phyloP scores from a whole-genome alignment of 2,329 filamentous ascomycete species.

The Cercospora janseana region DNA sequence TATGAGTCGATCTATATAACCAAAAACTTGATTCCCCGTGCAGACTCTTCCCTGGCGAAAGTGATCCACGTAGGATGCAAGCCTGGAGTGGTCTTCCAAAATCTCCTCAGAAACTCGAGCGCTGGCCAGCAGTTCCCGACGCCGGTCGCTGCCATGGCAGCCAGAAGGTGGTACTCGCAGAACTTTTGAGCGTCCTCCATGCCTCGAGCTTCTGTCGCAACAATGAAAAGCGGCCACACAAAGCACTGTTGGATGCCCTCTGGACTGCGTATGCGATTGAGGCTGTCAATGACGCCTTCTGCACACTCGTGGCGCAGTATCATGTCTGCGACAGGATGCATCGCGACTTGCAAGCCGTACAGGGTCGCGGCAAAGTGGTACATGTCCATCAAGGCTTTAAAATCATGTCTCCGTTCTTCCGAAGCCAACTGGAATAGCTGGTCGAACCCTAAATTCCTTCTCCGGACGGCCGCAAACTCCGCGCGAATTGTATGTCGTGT shows the following conservation, averaged over 20 bases:
- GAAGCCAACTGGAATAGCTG: constrained; percentile 13
- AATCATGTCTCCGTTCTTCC: constrained; percentile 6
- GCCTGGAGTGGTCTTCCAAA: constrained; percentile 9
- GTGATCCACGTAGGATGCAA: constrained; percentile 3
- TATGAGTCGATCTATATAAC: background rate
- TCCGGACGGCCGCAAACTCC: constrained; percentile 4
- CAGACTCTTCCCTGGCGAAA: constrained; percentile 3
- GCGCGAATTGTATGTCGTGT: background rate
- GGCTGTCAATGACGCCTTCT: constrained; percentile 5
- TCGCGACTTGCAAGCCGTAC: constrained; percentile 11
- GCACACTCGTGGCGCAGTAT: constrained; percentile 5
- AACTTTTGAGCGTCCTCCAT: constrained; percentile 5
- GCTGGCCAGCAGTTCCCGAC: constrained; percentile 3
- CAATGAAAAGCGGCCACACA: constrained; percentile 15
- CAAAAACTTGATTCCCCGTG: constrained; percentile 5
- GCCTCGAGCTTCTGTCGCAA: constrained; percentile 6
- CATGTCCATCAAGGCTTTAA: constrained; percentile 10
- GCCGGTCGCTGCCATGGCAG: constrained; percentile 6
- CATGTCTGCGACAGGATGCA: background rate
- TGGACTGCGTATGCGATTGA: constrained; percentile 1
- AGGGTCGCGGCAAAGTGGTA: constrained; percentile 6
- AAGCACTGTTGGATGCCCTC: constrained; percentile 7
- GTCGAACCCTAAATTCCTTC: background rate
- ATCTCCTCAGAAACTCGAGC: constrained; percentile 12
- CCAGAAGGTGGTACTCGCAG: constrained; percentile 5